These are phyloP conservation scores for Eucommia ulmoides DNA, from an alignment of 257 asterid genomes.

Conservation along the genomic window DNA sequence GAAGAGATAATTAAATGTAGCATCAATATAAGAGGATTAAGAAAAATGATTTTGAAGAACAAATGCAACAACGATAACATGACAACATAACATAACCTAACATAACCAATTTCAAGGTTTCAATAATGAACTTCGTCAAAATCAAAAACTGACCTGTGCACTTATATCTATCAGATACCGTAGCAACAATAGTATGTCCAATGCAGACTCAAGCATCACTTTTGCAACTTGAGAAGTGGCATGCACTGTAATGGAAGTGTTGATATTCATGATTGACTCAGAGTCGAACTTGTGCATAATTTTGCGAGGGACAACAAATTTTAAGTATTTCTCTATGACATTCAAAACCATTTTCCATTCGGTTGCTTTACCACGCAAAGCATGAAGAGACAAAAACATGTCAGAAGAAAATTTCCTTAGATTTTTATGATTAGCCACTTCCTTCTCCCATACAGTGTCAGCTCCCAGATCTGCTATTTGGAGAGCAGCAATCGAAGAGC, in stretches of 20 bases:
- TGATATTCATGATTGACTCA: conserved; percentile 27
- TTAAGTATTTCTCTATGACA: conserved; percentile 57
- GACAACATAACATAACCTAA: too few species aligned
- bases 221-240: conserved; percentile 83
- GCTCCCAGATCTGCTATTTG: conserved; percentile 65
- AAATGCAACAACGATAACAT: too few species aligned
- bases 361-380: conserved; percentile 54
- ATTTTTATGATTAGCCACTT: conserved; percentile 55
- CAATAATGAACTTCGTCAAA: too few species aligned
- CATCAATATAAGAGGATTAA: too few species aligned
- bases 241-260: conserved; percentile 54
- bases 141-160: conserved; percentile 63
- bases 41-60: too few species aligned
- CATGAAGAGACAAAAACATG: conserved; percentile 56
- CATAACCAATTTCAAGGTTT: too few species aligned
- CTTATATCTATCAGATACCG: conserved; percentile 73
- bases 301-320: conserved; percentile 73
- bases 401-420: conserved; percentile 73
- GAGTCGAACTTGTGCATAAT: conserved; percentile 31
- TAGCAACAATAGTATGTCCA: conserved; percentile 76
- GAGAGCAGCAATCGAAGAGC: conserved; percentile 40
- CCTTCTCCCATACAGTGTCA: conserved; percentile 76
- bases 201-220: conserved; percentile 74
- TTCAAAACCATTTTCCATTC: conserved; percentile 72
- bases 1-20: too few species aligned